A percentile compares a stretch with the other conserved stretches of the same genome.
phyloP scores from a whole-genome alignment of 1,139 yeast species.

The Lodderomyces parapsilosis region DNA sequence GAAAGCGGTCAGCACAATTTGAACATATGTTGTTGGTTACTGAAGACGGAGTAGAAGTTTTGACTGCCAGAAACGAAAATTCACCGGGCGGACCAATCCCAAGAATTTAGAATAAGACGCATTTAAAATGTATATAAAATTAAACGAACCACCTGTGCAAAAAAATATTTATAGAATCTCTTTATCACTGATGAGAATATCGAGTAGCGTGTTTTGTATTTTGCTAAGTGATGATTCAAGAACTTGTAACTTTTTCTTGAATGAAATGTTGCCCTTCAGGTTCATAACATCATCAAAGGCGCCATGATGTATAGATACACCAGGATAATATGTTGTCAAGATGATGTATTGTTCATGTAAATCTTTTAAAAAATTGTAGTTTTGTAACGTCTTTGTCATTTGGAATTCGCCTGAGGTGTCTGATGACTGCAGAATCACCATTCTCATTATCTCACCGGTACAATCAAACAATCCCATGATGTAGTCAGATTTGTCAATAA shows the following conservation, averaged over 20 bases:
- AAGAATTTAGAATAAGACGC: constrained; percentile 41
- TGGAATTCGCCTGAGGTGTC: constrained; percentile 11
- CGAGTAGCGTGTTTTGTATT: constrained; percentile 27
- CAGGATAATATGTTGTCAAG: constrained; percentile 18
- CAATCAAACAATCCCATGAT: constrained; percentile 41
- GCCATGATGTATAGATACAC: constrained; percentile 22
- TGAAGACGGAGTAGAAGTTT: constrained; percentile 88
- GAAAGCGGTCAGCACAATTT: constrained; percentile 88
- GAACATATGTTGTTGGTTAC: constrained; percentile 93
- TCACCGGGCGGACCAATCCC: constrained; percentile 89
- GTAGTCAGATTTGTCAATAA: constrained; percentile 26
- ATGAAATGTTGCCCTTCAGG: constrained; percentile 17
- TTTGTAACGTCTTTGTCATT: constrained; percentile 9
- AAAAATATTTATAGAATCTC: constrained; percentile 15
- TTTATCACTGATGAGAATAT: constrained; percentile 22
- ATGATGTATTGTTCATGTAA: constrained; percentile 10
- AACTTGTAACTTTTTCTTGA: constrained; percentile 26
- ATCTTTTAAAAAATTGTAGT: constrained; percentile 12
- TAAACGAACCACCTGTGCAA: neutral
- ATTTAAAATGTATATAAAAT: neutral
- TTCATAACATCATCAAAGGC: constrained; percentile 17
- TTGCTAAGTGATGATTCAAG: constrained; percentile 26
- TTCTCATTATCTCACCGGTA: constrained; percentile 45
- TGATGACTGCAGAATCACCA: constrained; percentile 15
- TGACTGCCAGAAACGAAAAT: constrained; percentile 73